These are phyloP conservation scores for Podospora appendiculata DNA, from an alignment of 495 filamentous ascomycete species.

Conservation along the genomic window DNA sequence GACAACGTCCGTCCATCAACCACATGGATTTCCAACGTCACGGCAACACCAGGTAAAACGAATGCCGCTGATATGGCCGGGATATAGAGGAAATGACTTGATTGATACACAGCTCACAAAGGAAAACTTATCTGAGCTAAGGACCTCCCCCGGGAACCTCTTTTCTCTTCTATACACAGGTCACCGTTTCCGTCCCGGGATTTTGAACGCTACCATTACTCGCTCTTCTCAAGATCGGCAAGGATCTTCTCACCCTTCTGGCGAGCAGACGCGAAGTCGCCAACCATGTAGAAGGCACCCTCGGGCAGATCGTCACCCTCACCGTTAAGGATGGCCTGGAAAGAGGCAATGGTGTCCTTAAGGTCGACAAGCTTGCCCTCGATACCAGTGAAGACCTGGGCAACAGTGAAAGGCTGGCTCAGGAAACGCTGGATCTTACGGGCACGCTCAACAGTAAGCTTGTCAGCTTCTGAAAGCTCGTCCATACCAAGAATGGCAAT, in stretches of 20 bases:
- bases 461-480: constrained; percentile 96
- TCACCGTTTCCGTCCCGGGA: constrained; percentile 19
- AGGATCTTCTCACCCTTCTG: constrained; percentile 99
- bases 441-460: constrained; percentile 99
- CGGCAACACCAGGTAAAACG: not conserved
- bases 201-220: constrained; percentile 46
- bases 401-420: constrained; percentile 97
- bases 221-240: constrained; percentile 75
- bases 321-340: constrained; percentile 95
- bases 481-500: constrained; percentile 99
- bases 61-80: constrained; percentile 2
- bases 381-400: constrained; percentile 98
- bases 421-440: constrained; percentile 99
- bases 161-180: constrained; percentile 32
- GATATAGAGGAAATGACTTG: constrained; percentile 26
- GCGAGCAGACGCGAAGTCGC: constrained; percentile 84
- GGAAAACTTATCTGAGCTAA: constrained; percentile 28
- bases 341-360: constrained; percentile 94
- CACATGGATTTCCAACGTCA: not conserved
- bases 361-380: constrained; percentile 94
- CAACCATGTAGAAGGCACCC: constrained; percentile 98
- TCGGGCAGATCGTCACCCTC: constrained; percentile 95
- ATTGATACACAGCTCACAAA: constrained; percentile 39
- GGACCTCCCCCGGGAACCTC: constrained; percentile 20
- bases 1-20: too few species aligned